A percentile compares a stretch with the other conserved stretches of the same genome.
Conservation (phyloP, 2,329 filamentous ascomycete species). For the Decorospora gaudefroyi region DNA sequence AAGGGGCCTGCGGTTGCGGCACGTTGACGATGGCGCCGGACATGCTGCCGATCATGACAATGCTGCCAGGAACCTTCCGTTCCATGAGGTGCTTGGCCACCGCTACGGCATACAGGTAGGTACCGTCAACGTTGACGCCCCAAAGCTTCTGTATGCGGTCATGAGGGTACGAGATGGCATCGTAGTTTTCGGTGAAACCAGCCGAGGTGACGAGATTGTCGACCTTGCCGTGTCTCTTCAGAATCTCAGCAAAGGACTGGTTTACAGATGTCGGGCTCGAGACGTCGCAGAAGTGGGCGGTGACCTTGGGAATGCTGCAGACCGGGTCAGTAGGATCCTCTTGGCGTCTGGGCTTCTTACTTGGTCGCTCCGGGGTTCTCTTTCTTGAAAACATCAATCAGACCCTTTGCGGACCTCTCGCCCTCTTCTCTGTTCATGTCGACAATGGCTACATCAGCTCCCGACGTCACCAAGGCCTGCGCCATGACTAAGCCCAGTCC, state of each 20-base stretch:
- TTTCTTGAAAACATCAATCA: conserved; percentile 74
- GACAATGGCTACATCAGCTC: conserved; percentile 86
- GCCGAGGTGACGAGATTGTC: conserved; percentile 95
- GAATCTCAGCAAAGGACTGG: conserved; percentile 69
- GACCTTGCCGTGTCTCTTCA: conserved; percentile 76
- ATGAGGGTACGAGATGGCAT: conserved; percentile 86
- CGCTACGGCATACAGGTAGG: conserved; percentile 82
- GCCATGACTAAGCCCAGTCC: conserved; percentile 91
- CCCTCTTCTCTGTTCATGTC: conserved; percentile 93
- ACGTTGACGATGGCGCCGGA: conserved; percentile 92
- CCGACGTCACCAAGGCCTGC: conserved; percentile 85
- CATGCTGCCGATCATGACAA: conserved; percentile 97
- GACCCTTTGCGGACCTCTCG: conserved; percentile 70
- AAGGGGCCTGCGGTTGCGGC: conserved; percentile 89
- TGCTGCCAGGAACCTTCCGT: conserved; percentile 76
- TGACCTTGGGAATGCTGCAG: conserved; percentile 74
- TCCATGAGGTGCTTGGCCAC: conserved; percentile 89
- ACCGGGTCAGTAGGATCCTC: conserved; percentile 4
- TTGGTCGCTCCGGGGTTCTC: conserved; percentile 77
- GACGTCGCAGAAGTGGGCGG: conserved; percentile 88
- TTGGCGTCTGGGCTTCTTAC: conserved; percentile 50
- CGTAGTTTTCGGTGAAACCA: conserved; percentile 94
- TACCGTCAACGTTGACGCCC: conserved; percentile 91
- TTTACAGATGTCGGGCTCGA: conserved; percentile 79
- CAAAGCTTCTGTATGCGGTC: conserved; percentile 92